These are phyloP conservation scores for Hordeum vulgare DNA, from an alignment of 176 grass and related monocot species.

Conservation along the genomic window MorexV3_pseudomolecules_assembly NC_058520.1:13789210-13789709, in stretches of 20 bases:
- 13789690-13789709: slow-evolving; percentile 45
- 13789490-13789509: slow-evolving; percentile 13
- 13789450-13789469: background rate
- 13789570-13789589: slow-evolving; percentile 1
- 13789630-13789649: background rate
- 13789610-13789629: background rate
- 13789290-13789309: background rate
- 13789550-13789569: too few species aligned
- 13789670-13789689: slow-evolving; percentile 1
- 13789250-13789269: background rate
- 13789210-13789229: background rate
- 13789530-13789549: background rate
- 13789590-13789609: slow-evolving; percentile 1
- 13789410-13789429: background rate
- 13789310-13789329: too few species aligned
- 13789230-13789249: background rate
- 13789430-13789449: background rate
- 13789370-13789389: background rate
- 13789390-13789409: background rate
- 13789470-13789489: slow-evolving; percentile 17
- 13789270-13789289: background rate
- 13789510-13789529: background rate
- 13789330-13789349: background rate
- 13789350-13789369: background rate
- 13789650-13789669: slow-evolving; percentile 25